These are phyloP conservation scores for Camellia lanceoleosa DNA, from an alignment of 148 eudicot species.

Conservation along the genomic window DNA sequence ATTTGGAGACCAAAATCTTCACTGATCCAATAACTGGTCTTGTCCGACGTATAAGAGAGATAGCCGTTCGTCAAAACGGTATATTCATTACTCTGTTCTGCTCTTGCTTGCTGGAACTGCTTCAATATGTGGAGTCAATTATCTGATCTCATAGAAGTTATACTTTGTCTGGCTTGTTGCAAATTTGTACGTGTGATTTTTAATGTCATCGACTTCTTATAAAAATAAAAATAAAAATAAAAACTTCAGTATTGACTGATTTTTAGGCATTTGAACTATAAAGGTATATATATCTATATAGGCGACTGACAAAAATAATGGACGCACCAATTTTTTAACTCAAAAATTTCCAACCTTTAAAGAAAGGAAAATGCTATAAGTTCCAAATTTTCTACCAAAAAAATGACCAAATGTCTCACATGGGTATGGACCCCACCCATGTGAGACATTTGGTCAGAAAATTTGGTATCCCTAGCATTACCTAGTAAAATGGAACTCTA, in stretches of 20 bases:
- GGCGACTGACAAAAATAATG: neutral
- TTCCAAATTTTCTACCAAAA: too few species aligned
- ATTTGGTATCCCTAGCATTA: too few species aligned
- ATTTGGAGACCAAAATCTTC: slow-evolving; percentile 76
- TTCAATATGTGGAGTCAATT: neutral
- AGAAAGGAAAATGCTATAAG: neutral
- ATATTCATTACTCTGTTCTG: neutral
- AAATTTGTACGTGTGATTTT: neutral
- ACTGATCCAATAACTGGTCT: slow-evolving; percentile 76
- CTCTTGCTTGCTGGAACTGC: neutral
- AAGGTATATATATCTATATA: neutral
- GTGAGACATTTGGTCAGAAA: too few species aligned
- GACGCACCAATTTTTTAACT: neutral
- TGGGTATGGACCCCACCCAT: too few species aligned
- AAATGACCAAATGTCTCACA: too few species aligned
- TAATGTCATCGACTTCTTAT: neutral
- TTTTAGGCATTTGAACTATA: neutral
- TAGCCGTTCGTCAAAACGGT: slow-evolving; percentile 77
- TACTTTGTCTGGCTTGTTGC: neutral
- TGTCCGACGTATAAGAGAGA: slow-evolving; percentile 78
- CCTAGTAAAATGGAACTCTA: neutral
- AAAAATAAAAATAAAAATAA: too few species aligned
- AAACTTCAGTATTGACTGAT: neutral
- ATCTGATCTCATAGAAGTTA: neutral
- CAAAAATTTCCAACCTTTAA: neutral